Evolutionary conservation across 352 stramenopile species (phyloP).

Genomic region (Pythium brassicae): DNA sequence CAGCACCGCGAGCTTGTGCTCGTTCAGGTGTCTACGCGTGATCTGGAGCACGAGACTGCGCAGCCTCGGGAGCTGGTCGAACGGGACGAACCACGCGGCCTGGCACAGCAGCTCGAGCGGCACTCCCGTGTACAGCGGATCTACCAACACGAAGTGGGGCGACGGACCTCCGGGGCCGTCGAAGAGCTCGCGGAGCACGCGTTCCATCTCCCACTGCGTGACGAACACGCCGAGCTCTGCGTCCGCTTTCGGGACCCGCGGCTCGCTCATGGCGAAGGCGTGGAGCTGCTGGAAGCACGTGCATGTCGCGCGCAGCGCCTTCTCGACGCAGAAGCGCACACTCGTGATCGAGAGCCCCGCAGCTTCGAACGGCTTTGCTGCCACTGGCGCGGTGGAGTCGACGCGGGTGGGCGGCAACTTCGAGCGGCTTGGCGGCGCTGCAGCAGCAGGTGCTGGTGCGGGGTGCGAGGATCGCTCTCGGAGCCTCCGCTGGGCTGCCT

Average conservation of each 20-base stretch:
- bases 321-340: conserved; percentile 52
- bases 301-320: conserved; percentile 36
- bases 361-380: conserved; percentile 27
- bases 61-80: conserved; percentile 39
- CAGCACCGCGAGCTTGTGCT: conserved; percentile 41
- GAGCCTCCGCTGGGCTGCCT: conserved; percentile 26
- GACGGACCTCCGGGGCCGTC: not conserved
- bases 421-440: conserved; percentile 5
- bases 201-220: conserved; percentile 54
- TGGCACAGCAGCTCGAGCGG: conserved; percentile 28
- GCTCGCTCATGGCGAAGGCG: conserved; percentile 18
- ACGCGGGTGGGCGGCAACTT: not conserved
- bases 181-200: conserved; percentile 35
- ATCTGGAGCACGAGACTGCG: conserved; percentile 51
- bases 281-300: conserved; percentile 39
- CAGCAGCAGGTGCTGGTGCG: not conserved
- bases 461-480: conserved; percentile 16
- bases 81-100: conserved; percentile 65
- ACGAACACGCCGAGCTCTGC: conserved; percentile 33
- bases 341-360: conserved; percentile 40
- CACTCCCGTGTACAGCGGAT: conserved; percentile 15
- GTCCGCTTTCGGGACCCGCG: conserved; percentile 2
- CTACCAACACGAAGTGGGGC: conserved; percentile 7
- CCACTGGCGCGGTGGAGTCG: not conserved
- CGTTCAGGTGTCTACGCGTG: conserved; percentile 46